These are phyloP conservation scores for Leccinum disarticulatum DNA, from an alignment of 768 basidiomycete genomes.

Conservation along the genomic window DNA sequence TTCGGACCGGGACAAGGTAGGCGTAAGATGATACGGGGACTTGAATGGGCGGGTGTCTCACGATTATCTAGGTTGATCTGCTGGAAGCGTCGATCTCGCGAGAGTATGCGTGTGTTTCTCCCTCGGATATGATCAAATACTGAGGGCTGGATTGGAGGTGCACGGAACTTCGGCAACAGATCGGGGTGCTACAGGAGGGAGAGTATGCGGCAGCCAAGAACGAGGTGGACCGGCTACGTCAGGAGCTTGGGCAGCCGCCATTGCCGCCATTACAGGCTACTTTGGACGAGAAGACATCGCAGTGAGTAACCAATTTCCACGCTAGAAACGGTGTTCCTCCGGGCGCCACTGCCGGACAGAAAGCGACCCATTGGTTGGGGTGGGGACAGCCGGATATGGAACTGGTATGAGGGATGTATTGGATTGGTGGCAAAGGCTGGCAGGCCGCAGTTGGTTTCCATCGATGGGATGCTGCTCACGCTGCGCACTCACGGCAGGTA, in stretches of 20 bases:
- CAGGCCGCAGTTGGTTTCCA: not conserved
- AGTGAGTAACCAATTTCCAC: constrained; percentile 40
- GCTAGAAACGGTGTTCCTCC: constrained; percentile 5
- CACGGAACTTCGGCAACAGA: constrained; percentile 63
- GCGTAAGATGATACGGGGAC: constrained; percentile 7
- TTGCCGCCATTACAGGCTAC: constrained; percentile 70
- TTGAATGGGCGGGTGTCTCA: constrained; percentile 4
- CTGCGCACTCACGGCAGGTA: constrained; percentile 41
- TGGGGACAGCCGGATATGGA: constrained; percentile 7
- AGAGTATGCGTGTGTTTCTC: constrained; percentile 49
- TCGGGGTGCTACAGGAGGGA: constrained; percentile 65
- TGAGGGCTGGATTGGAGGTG: constrained; percentile 45
- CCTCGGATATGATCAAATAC: constrained; percentile 2
- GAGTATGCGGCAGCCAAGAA: constrained; percentile 73
- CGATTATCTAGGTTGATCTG: constrained; percentile 55
- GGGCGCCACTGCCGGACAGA: constrained; percentile 4
- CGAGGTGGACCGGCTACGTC: constrained; percentile 74
- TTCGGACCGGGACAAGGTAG: constrained; percentile 75
- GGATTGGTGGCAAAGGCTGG: not conserved
- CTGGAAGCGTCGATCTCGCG: constrained; percentile 63
- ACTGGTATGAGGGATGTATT: not conserved
- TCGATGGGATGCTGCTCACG: constrained; percentile 17
- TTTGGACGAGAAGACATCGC: constrained; percentile 64
- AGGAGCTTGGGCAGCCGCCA: constrained; percentile 74
- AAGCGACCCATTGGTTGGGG: constrained; percentile 1